Conservation (phyloP, 306 rosid genomes). For the Cyclanthera cordifolia region DNA sequence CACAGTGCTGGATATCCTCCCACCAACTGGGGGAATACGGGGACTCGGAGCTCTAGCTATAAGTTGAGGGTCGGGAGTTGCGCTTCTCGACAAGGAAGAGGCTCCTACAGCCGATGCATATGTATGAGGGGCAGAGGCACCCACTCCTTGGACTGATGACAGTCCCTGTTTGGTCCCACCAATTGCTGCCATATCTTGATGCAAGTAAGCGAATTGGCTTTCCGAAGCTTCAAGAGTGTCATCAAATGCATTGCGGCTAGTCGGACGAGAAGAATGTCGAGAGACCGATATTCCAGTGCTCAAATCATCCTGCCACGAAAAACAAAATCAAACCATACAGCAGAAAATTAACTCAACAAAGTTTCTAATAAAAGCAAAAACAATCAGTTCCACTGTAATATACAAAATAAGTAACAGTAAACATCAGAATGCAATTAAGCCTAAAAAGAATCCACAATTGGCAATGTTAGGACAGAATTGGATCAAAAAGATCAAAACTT, state of each 20-base stretch:
- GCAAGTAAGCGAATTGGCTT: constrained; percentile 42
- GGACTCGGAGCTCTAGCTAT: constrained; percentile 86
- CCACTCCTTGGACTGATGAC: constrained; percentile 37
- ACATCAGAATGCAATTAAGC: no score
- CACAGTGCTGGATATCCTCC: constrained; percentile 43
- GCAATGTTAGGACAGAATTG: not conserved
- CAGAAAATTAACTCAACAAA: not conserved
- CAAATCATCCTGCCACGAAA: constrained; percentile 30
- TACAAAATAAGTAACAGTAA: not conserved
- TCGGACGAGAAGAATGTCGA: constrained; percentile 72
- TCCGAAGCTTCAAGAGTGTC: constrained; percentile 64
- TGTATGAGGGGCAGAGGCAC: constrained; percentile 43
- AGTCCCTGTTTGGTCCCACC: constrained; percentile 49
- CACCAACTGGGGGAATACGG: constrained; percentile 62
- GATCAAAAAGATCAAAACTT: not conserved
- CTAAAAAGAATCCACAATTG: no score
- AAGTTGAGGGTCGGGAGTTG: constrained; percentile 78
- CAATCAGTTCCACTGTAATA: no score
- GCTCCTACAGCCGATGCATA: constrained; percentile 86
- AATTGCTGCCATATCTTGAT: constrained; percentile 35
- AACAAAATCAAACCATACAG: constrained; percentile 4
- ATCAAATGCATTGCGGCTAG: constrained; percentile 76
- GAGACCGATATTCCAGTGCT: constrained; percentile 23
- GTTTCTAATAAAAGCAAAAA: not conserved
- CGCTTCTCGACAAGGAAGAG: constrained; percentile 61